These are phyloP conservation scores for Leptographium lundbergii DNA, from an alignment of 2,329 filamentous ascomycete genomes.

Conservation along the genomic window DNA sequence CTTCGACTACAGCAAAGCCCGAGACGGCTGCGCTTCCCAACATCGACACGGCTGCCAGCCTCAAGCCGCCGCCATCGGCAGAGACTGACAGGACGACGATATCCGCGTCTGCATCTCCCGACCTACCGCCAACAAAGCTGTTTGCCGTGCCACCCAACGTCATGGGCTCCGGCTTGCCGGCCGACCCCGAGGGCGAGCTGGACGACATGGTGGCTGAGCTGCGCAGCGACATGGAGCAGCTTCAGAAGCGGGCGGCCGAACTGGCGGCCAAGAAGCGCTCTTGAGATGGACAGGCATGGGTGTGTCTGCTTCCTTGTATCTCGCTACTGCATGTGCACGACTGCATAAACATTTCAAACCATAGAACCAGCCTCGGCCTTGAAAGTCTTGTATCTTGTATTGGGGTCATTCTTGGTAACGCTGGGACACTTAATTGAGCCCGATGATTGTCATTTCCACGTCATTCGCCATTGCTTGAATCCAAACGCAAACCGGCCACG, in stretches of 20 bases:
- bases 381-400: not conserved
- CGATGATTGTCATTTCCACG: not conserved
- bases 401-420: not conserved
- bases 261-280: not conserved
- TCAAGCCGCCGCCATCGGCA: not conserved
- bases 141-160: constrained; percentile 5
- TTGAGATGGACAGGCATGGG: not conserved
- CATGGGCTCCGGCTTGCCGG: constrained; percentile 48
- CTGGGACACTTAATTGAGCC: not conserved
- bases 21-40: constrained; percentile 1
- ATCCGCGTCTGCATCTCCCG: not conserved
- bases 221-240: constrained; percentile 55
- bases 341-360: not conserved
- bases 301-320: not conserved
- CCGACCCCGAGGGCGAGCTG: constrained; percentile 62
- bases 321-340: not conserved
- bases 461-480: not conserved
- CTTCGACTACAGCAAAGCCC: not conserved
- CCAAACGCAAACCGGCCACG: not conserved
- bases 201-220: constrained; percentile 70
- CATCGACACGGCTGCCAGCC: not conserved
- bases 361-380: not conserved
- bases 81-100: not conserved
- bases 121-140: constrained; percentile 6
- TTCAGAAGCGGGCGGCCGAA: constrained; percentile 16